Conservation (phyloP, 352 stramenopile genomes). For the Globisporangium carolinianum region DNA sequence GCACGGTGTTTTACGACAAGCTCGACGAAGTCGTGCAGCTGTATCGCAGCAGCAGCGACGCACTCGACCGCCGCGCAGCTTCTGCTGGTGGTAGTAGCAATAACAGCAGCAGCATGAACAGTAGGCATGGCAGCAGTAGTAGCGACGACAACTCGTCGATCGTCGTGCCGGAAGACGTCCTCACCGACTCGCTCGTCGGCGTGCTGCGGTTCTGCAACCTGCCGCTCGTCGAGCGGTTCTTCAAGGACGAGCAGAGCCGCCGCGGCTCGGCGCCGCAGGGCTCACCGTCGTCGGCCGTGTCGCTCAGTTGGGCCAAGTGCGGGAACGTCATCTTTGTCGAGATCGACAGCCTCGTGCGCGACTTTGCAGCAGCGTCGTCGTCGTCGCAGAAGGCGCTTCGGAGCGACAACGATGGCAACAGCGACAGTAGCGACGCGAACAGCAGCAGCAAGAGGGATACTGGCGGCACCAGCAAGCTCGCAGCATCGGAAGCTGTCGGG, state of each 20-base stretch:
- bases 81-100: no score
- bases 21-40: slow-evolving; percentile 73
- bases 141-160: neutral
- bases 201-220: slow-evolving; percentile 77
- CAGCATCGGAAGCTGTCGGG: slow-evolving; percentile 44
- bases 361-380: slow-evolving; percentile 37
- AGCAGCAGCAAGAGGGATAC: neutral
- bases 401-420: slow-evolving; percentile 18
- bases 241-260: slow-evolving; percentile 30
- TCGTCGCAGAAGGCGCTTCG: slow-evolving; percentile 28
- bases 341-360: slow-evolving; percentile 67
- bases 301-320: slow-evolving; percentile 73
- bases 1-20: slow-evolving; percentile 76
- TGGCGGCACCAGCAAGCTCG: slow-evolving; percentile 6
- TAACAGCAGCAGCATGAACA: neutral
- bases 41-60: slow-evolving; percentile 25
- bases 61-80: neutral
- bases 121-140: no score
- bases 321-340: slow-evolving; percentile 82
- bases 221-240: slow-evolving; percentile 65
- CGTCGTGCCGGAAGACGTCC: slow-evolving; percentile 41
- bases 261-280: slow-evolving; percentile 5
- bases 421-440: neutral
- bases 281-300: slow-evolving; percentile 13
- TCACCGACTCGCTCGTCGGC: slow-evolving; percentile 52